Evolutionary conservation across 2,329 filamentous ascomycete genomes (phyloP), one percentile per base, ranked within the genome.

Genomic region (Cercospora sp.): DNA sequence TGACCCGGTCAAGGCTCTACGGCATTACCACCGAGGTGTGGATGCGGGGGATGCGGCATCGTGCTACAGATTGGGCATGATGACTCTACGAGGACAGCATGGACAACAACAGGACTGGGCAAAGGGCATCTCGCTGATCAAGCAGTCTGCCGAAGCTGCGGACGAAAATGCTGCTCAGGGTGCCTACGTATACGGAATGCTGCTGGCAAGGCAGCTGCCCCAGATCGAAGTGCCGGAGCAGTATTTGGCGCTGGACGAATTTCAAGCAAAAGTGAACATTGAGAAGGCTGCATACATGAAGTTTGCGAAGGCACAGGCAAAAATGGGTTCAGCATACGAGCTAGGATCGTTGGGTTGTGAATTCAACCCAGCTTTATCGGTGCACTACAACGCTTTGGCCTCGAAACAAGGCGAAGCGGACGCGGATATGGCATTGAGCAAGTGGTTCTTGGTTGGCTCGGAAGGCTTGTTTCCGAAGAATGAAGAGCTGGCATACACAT

Each of bases 161-260:
- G 95, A 99, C 77, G 94, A 98, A 81, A 97, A 99, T 79, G 93
- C 95, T 9, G 94, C 95, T 0, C 95, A 99, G 75, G 95, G 95
- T 55, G 94, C 95, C 53, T 99, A 97, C 77, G 88, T 80, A 9
- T 80, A 95, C 75, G 95, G 95, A 66, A 97, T 99, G 93, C 88
- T 99, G 66, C 88, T 97, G 71, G 91, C 92, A 5, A 87, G 92
- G 64, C 94, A 98, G 76, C 85, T 99, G 23, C 92, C 94, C n/a
- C 94, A 97, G 77, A 92, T 99, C 71, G 87, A 84, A 64, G 85
- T 98, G 8, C 94, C 95, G 0, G 89, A 91, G 53, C 79, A 82
- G 30, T 86, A 89, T 67, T 82, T 98, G 18, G 87, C 90, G 0
- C 87, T 87, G 62, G 91, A 96, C 78, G 83, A 94, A 65, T 86